phyloP scores from a whole-genome alignment of 106 monocot genomes.

The Cymbidium sinense region DNA sequence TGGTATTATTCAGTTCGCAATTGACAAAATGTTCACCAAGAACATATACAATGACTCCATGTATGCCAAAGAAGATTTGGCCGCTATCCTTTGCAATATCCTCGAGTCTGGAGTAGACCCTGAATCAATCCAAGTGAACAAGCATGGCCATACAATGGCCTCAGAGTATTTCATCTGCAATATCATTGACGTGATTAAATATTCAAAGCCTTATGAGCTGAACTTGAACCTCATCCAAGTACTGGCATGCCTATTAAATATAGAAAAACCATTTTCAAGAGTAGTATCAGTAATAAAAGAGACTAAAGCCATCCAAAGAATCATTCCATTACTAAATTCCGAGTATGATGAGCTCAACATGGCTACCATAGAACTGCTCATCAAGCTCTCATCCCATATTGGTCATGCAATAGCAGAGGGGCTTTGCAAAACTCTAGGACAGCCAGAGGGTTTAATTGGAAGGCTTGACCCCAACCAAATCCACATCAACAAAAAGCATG shows the following conservation, averaged over 20 bases:
- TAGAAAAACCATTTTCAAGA: constrained; percentile 16
- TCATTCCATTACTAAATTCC: constrained; percentile 39
- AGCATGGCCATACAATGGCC: constrained; percentile 39
- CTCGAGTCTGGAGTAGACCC: constrained; percentile 37
- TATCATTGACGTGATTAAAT: constrained; percentile 31
- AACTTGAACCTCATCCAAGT: constrained; percentile 42
- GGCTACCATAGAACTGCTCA: constrained; percentile 36
- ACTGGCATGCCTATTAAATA: constrained; percentile 24
- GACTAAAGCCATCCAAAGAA: constrained; percentile 13
- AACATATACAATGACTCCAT: too few relatives aligned
- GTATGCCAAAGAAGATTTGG: constrained; percentile 24
- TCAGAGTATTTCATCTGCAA: constrained; percentile 43
- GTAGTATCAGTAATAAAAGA: constrained; percentile 38
- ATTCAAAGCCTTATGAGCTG: constrained; percentile 25
- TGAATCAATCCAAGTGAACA: constrained; percentile 23
- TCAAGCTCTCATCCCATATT: constrained; percentile 29
- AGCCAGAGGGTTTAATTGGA: constrained; percentile 35
- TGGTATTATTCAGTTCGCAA: constrained; percentile 28
- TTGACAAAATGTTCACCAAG: constrained; percentile 38
- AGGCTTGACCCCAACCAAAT: constrained; percentile 15
- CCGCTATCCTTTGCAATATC: constrained; percentile 41
- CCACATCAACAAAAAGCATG: constrained; percentile 32
- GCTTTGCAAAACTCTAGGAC: constrained; percentile 41
- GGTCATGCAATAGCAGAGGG: constrained; percentile 52
- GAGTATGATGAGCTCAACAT: constrained; percentile 27